Evolutionary conservation across 1,284 basidiomycete genomes (phyloP).

Genomic region (Boletus hoseneyae): DNA sequence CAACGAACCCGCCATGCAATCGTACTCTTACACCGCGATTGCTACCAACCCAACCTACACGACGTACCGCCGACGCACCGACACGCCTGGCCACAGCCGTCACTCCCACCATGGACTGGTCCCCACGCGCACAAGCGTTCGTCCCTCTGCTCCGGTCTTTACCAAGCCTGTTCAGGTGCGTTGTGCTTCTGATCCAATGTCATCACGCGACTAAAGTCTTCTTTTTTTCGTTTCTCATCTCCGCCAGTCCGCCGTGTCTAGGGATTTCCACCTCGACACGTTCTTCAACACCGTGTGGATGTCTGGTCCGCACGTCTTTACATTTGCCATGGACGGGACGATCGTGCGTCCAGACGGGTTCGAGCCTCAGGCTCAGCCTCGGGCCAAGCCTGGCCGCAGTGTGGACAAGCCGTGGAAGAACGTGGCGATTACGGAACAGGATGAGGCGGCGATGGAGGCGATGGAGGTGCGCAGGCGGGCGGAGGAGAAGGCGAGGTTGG

Average conservation of each 20-base stretch:
- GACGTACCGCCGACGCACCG: neutral
- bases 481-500: slow-evolving; percentile 5
- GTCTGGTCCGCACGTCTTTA: slow-evolving; percentile 10
- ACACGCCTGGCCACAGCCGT: neutral
- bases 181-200: neutral
- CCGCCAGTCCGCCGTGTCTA: neutral
- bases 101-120: neutral
- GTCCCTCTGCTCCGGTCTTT: neutral
- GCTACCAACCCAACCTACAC: neutral
- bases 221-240: neutral
- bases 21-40: neutral
- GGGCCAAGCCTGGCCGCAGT: neutral
- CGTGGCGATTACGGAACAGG: slow-evolving; percentile 26
- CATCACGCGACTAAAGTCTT: no score
- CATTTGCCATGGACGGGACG: slow-evolving; percentile 9
- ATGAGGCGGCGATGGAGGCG: slow-evolving; percentile 14
- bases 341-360: neutral
- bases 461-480: neutral
- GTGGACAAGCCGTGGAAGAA: slow-evolving; percentile 29
- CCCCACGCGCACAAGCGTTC: neutral
- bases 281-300: slow-evolving; percentile 17
- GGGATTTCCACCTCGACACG: slow-evolving; percentile 18
- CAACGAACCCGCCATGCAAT: slow-evolving; percentile 6
- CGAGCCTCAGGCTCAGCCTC: no score
- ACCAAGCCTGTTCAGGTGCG: slow-evolving; percentile 4